Conservation (phyloP, 225 moss, liverwort and hornwort species). For the Rhytidiadelphus loreus region DNA sequence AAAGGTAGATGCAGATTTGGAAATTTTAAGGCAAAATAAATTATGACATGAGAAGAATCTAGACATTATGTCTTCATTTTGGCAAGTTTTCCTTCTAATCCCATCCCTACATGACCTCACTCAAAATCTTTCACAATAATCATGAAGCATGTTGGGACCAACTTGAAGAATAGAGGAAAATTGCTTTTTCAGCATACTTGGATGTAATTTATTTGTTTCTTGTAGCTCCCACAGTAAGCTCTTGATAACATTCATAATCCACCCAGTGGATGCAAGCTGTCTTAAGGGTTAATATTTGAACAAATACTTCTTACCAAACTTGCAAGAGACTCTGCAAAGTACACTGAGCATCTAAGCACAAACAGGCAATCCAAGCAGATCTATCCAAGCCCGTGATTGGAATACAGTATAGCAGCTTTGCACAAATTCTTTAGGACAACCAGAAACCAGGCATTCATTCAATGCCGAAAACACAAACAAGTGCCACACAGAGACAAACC, state of each 20-base stretch:
- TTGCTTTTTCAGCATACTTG: background rate
- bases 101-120: background rate
- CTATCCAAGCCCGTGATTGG: background rate
- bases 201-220: background rate
- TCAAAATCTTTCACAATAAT: background rate
- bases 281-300: background rate
- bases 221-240: background rate
- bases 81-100: rapidly evolving
- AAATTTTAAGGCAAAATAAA: background rate
- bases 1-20: background rate
- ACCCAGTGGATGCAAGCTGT: background rate
- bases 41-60: rapidly evolving
- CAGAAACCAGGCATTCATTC: background rate
- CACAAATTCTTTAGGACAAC: background rate
- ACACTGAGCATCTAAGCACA: background rate
- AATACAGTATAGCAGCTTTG: background rate
- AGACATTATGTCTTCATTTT: background rate
- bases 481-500: background rate
- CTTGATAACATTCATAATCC: background rate
- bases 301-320: background rate
- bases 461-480: background rate
- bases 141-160: background rate
- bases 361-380: background rate
- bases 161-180: background rate
- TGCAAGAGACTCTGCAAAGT: background rate